Conservation (phyloP, 2,329 filamentous ascomycete genomes). For the Penicillium sp. region DNA sequence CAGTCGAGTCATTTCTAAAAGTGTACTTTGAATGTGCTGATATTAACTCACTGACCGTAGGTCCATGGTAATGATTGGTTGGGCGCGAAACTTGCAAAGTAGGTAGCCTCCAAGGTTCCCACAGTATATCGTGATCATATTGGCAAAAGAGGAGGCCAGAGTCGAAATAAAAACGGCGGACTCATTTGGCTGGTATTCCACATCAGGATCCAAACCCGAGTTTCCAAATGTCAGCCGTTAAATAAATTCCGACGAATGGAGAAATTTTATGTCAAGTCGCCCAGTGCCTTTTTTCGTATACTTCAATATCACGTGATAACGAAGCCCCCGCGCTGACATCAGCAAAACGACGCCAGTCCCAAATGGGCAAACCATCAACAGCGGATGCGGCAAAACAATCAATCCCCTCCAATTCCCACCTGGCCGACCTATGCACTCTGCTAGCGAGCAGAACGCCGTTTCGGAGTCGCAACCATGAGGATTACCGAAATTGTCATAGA, state of each 20-base stretch:
- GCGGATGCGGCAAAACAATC: conserved; percentile 31
- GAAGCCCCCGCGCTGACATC: conserved; percentile 13
- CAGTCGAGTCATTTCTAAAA: background rate
- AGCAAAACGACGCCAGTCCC: conserved; percentile 22
- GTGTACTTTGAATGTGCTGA: background rate
- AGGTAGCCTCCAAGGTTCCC: background rate
- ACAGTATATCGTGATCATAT: background rate
- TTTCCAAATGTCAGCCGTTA: background rate
- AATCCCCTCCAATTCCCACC: conserved; percentile 17
- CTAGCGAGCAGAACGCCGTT: conserved; percentile 26
- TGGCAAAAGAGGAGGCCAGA: background rate
- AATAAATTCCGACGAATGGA: background rate
- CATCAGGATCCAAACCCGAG: accelerated
- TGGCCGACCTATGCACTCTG: conserved; percentile 29
- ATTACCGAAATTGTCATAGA: conserved; percentile 51
- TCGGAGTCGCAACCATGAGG: conserved; percentile 41
- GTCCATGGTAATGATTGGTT: background rate
- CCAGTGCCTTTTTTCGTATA: background rate
- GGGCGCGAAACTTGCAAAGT: background rate
- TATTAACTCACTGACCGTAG: background rate
- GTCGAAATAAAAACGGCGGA: background rate
- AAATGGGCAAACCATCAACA: conserved; percentile 38
- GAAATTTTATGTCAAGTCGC: background rate
- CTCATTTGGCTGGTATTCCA: too few relatives aligned
- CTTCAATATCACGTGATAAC: conserved; percentile 7